phyloP scores from a whole-genome alignment of 352 stramenopile genomes.

The Phytophthora syringae region DNA sequence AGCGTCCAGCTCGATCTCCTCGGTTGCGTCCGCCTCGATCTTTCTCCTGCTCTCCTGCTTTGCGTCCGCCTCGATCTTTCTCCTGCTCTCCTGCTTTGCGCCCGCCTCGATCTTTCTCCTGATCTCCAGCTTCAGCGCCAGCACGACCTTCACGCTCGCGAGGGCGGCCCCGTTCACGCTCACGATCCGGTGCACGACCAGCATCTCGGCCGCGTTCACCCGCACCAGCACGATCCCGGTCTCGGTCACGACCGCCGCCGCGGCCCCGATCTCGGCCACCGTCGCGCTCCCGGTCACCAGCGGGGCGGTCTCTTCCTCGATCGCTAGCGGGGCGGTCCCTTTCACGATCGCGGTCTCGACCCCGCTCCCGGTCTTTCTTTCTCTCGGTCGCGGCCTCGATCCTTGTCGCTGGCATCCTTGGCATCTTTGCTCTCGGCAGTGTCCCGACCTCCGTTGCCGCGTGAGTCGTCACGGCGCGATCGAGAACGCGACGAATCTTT shows the following conservation, averaged over 20 bases:
- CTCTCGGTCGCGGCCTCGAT: conserved; percentile 23
- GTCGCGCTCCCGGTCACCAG: conserved; percentile 3
- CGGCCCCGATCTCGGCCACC: conserved; percentile 17
- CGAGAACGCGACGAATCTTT: conserved; percentile 49
- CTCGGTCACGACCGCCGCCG: conserved; percentile 18
- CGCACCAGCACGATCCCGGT: conserved; percentile 1
- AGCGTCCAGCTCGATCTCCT: conserved; percentile 45
- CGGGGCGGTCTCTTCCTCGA: neutral
- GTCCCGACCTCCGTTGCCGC: conserved; percentile 29
- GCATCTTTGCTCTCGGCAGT: conserved; percentile 22
- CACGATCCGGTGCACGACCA: conserved; percentile 5
- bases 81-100: conserved; percentile 38
- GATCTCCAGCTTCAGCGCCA: conserved; percentile 29
- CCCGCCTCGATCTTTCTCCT: conserved; percentile 39
- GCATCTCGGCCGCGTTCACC: conserved; percentile 25
- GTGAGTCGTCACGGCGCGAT: conserved; percentile 32
- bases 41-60: conserved; percentile 37
- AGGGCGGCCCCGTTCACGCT: conserved; percentile 42
- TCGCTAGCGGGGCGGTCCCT: neutral
- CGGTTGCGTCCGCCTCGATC: conserved; percentile 36
- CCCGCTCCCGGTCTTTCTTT: conserved; percentile 30
- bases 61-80: conserved; percentile 33
- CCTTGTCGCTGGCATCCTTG: conserved; percentile 20
- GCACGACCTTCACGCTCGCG: conserved; percentile 43
- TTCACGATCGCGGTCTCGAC: conserved; percentile 8